Evolutionary conservation across 2,329 filamentous ascomycete species (phyloP).

Genomic region (Nigrospora oryzae): DNA sequence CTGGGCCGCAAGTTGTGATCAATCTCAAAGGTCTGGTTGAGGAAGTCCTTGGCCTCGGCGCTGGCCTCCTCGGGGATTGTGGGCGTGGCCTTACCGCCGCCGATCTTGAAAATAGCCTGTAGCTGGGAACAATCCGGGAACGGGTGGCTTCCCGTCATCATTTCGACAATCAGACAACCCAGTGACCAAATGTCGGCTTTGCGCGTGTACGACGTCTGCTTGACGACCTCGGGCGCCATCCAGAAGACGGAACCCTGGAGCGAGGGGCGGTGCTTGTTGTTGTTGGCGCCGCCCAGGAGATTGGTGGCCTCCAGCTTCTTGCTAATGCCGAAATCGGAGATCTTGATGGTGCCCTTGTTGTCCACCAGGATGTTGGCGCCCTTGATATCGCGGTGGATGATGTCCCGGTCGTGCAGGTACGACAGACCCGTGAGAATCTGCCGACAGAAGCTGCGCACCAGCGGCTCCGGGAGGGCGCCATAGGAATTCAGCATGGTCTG

Average conservation of each 20-base stretch:
- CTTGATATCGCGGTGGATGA: conserved; percentile 98
- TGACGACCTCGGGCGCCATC: conserved; percentile 99
- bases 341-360: conserved; percentile 98
- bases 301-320: conserved; percentile 95
- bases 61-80: conserved; percentile 83
- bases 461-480: conserved; percentile 83
- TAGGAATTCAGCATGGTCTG: conserved; percentile 99
- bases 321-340: conserved; percentile 97
- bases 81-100: conserved; percentile 76
- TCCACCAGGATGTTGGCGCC: conserved; percentile 97
- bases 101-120: conserved; percentile 98
- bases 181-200: conserved; percentile 99
- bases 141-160: conserved; percentile 95
- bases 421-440: conserved; percentile 90
- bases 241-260: conserved; percentile 97
- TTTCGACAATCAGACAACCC: conserved; percentile 93
- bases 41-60: conserved; percentile 73
- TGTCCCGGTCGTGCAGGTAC: conserved; percentile 88
- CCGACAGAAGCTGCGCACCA: conserved; percentile 92
- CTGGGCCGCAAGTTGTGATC: conserved; percentile 88
- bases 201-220: conserved; percentile 94
- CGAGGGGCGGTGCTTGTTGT: conserved; percentile 64
- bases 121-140: conserved; percentile 96
- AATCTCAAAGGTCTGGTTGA: conserved; percentile 87
- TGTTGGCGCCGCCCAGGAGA: conserved; percentile 61